Evolutionary conservation across 495 filamentous ascomycete genomes (phyloP), one percentile per base, ranked within the genome.

Genomic region (Bombardia bombarda): DNA sequence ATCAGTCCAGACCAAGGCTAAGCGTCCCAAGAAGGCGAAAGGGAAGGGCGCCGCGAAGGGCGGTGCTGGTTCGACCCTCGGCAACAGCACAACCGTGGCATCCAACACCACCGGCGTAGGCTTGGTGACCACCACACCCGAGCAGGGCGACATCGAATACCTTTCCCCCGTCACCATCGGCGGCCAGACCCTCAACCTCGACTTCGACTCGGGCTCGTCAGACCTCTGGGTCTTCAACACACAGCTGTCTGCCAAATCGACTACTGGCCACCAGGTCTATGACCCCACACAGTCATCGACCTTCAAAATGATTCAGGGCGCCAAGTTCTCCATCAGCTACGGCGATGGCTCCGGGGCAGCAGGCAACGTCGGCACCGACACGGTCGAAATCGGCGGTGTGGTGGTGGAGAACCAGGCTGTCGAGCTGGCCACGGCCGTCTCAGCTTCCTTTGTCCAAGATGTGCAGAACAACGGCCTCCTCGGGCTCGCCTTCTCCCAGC

Each of bases 141-240:
- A 79, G 32, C 50, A 68, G 33, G 71, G 76, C 36, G 82, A 83
- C 42, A 67, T 74, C 17, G 79, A 86, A 40, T 94, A 86, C 51
- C 68, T 90, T 12, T 75, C 79, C 13, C 79, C 81, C 0, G 80
- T 89, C 24, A 69, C 54, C 5, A 78, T 94, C 53, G 87, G 87
- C 32, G 82, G 79, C 2, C 84, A 90, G 58, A 76, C 67, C 5
- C 46, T 92, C 43, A 78, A 80, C 47, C 67, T 94, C 56, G 78
- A 89, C 52, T 86, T 94, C 58, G 87, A 94, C 60, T 86, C 85
- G 14, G 87, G 87, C 40, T 88, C 83, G 4, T 76, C 87, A 13
- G 87, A 92, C 59, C 66, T 94, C 45, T 94, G 87, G 87, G 77
- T 90, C 23, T 83, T 90, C 66, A 87, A 77, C 69, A 78, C 78